Evolutionary conservation across 1,284 basidiomycete genomes (phyloP).

Genomic region (Ganoderma leucocontextum): DNA sequence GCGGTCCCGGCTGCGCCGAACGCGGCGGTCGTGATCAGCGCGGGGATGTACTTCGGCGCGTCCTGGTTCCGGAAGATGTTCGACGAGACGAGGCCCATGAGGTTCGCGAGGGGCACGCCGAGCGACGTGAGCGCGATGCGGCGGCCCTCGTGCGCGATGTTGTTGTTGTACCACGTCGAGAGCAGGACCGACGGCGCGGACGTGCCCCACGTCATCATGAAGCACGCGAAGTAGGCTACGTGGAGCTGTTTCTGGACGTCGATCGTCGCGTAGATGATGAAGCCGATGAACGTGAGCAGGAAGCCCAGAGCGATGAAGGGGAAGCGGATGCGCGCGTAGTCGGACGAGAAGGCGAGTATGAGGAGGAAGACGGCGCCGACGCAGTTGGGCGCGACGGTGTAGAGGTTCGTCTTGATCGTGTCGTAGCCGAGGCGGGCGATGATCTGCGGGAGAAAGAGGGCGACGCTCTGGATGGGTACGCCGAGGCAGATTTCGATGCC

Average conservation of each 20-base stretch:
- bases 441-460: conserved; percentile 61
- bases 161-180: conserved; percentile 60
- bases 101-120: conserved; percentile 58
- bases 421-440: conserved; percentile 58
- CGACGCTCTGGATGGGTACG: conserved; percentile 56
- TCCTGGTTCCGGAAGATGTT: conserved; percentile 61
- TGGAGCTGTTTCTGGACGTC: conserved; percentile 47
- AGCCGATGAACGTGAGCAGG: conserved; percentile 54
- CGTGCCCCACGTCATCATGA: conserved; percentile 55
- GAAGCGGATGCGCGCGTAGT: conserved; percentile 51
- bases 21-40: conserved; percentile 21
- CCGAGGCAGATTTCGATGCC: conserved; percentile 54
- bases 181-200: conserved; percentile 58
- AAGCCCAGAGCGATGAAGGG: conserved; percentile 46
- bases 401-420: conserved; percentile 57
- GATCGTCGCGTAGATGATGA: conserved; percentile 59
- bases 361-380: conserved; percentile 57
- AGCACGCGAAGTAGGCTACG: conserved; percentile 60
- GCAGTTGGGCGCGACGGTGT: conserved; percentile 61
- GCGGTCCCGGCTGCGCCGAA: conserved; percentile 18
- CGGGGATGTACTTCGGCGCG: conserved; percentile 44
- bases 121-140: conserved; percentile 59
- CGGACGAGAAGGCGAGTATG: conserved; percentile 59
- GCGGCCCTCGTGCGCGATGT: conserved; percentile 56
- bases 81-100: conserved; percentile 57